Evolutionary conservation across 2,329 filamentous ascomycete genomes (phyloP), one percentile per base, ranked within the genome.

Genomic region (Paecilomyces sp.): DNA sequence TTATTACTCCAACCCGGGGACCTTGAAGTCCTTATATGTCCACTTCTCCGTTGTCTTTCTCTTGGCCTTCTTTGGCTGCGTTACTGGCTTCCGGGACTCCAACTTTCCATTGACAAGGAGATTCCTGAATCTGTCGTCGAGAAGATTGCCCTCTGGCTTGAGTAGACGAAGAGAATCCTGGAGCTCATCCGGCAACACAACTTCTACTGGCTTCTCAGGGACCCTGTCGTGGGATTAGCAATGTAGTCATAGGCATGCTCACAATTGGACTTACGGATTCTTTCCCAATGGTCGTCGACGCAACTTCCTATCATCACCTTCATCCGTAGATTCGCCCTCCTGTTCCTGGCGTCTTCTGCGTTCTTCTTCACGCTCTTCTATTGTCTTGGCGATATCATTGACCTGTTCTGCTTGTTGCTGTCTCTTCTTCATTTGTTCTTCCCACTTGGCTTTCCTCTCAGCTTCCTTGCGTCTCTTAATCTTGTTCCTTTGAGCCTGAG

Each of bases 61-160:
- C 82, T 87, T 92, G 64, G 85, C 85, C 80, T 94, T 90, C 83
- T 90, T 96, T 69, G 83, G 84, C 78, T 94, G 93, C 6, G 88
- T 84, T 60, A 93, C 85, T 57, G 88, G 87, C 72, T 88, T 88
- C 67, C 94, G 84, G 56, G 85, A 84, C 80, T 99, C 94, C 62
- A 99, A 78, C 78, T 94, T 96, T 61, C 94, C 94, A 63, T 92
- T 86, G 34, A 97, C 83, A 63, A 97, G 80, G 77, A 97, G 81
- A 73, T 85, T 97, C 63, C 94, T 83, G 80, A 96, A 97, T 56
- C 94, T 84, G 70, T 99, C 94, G 66, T 91, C 91, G 66, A 99
- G 81, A 47, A 97, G 79, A 71, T 97, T 97, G n/a, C 94, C 94
- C 75, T 99, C 94, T 0, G 94, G 94, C 75, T 93, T 96, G 65